Conservation (phyloP, 2,329 filamentous ascomycete genomes). For the Fusarium pseudonygamai region DNA sequence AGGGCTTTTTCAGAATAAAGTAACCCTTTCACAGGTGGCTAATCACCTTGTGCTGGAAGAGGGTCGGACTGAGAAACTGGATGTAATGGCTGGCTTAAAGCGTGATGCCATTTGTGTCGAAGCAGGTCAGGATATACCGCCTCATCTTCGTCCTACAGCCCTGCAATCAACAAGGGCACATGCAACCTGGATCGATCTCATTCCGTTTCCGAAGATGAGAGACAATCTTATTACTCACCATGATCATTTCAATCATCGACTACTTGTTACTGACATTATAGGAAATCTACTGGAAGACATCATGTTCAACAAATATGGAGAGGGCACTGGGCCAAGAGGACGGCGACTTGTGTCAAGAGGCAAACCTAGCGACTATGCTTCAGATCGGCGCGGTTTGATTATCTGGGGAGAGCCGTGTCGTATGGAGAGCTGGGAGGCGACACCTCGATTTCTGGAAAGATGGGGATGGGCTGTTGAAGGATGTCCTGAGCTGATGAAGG, state of each 20-base stretch:
- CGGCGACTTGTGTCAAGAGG: not conserved
- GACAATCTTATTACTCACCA: not conserved
- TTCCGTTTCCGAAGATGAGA: slow-evolving; percentile 3
- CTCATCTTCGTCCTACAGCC: not conserved
- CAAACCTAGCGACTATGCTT: not conserved
- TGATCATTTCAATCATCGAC: not conserved
- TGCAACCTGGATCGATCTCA: slow-evolving; percentile 5
- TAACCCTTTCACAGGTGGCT: not conserved
- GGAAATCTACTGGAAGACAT: not conserved
- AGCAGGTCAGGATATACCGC: not conserved
- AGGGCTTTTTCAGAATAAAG: slow-evolving; percentile 1
- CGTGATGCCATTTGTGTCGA: slow-evolving; percentile 2
- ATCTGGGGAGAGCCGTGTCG: slow-evolving; percentile 1
- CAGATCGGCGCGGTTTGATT: not conserved
- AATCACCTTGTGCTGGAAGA: not conserved
- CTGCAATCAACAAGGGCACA: not conserved
- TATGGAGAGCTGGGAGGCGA: slow-evolving; percentile 6
- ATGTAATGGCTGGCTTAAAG: slow-evolving; percentile 9
- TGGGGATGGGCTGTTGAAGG: slow-evolving; percentile 11
- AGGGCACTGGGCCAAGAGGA: not conserved
- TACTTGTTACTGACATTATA: not conserved
- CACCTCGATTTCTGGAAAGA: not conserved
- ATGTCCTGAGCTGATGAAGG: not conserved
- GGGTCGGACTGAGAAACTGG: not conserved
- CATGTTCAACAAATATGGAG: slow-evolving; percentile 11